phyloP scores from a whole-genome alignment of 108 stramenopile species.

The Parietichytrium sp. region DNA sequence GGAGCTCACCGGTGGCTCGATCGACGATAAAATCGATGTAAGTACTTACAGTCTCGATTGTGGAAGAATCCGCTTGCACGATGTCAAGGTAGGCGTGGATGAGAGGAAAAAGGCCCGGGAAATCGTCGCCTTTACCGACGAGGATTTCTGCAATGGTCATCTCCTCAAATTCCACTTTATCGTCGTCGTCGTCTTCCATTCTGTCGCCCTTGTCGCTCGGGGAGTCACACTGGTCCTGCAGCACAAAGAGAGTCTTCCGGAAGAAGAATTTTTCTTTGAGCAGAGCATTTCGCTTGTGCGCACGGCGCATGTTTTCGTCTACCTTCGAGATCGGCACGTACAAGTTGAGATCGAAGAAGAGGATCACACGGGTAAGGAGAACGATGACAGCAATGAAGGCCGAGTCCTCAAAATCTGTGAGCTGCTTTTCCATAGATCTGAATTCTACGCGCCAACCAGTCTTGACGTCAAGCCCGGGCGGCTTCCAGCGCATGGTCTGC shows the following conservation, averaged over 20 bases:
- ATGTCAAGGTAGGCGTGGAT: conserved; percentile 92
- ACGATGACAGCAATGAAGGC: conserved; percentile 92
- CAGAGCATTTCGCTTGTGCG: conserved; percentile 82
- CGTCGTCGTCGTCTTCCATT: conserved; percentile 43
- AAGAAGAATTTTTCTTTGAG: conserved; percentile 88
- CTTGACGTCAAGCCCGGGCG: conserved; percentile 70
- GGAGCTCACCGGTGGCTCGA: conserved; percentile 82
- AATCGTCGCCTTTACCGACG: conserved; percentile 91
- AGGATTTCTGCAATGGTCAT: conserved; percentile 96
- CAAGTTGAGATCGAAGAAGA: conserved; percentile 95
- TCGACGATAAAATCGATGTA: conserved; percentile 82
- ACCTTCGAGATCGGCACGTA: conserved; percentile 92
- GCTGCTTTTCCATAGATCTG: conserved; percentile 95
- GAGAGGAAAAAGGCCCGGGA: conserved; percentile 92
- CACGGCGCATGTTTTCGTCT: conserved; percentile 96
- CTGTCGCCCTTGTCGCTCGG: conserved; percentile 67
- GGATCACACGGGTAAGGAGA: conserved; percentile 86
- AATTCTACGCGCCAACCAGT: conserved; percentile 98
- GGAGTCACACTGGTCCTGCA: conserved; percentile 79
- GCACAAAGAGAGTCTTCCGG: conserved; percentile 84
- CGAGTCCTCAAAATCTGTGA: conserved; percentile 97
- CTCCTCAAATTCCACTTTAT: conserved; percentile 74
- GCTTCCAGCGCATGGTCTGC: conserved; percentile 99
- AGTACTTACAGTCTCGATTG: conserved; percentile 66
- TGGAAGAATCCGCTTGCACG: conserved; percentile 79